Base-by-base conservation (phyloP, 768 basidiomycete species). In the Phlegmacium glaucopus region DNA sequence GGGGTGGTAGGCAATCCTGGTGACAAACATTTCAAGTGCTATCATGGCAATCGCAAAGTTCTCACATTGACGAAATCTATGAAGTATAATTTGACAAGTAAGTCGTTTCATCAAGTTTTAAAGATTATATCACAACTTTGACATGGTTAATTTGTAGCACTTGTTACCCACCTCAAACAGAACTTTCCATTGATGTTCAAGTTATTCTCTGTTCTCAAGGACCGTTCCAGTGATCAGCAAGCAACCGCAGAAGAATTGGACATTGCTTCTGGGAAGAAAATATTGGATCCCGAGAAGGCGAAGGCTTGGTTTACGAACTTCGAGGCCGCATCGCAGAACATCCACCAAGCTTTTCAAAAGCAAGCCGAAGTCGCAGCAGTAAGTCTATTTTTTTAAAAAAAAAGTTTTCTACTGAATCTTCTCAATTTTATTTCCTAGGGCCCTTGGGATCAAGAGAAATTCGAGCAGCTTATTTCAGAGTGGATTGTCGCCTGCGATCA, bases 21-120 rank as follows among this genome's bases (percentile, higher is more conserved):
- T 9, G 55, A 59, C 48, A 57, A 51, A 22, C 58, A 61, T 44
- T 61, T 52, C 45, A 36, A 48, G 12, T 59, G 59, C 27, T 53
- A 35, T 41, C 57, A 59, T 41, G 51, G 55, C 4, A 42, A 45
- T 10, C 13, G 32, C 3, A 57, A 55, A 38, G 41, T 58, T 13
- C n/a, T 58, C 4, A 59, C 49, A 7, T 36, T 59, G 2, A 55
- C 51, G 4, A 40, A 37, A 34, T 41, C 32, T 0, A 51, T 51
- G 52, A 50, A 51, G 13, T 48, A 47, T 16, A 49, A 39, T 17
- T 27, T 56, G 6, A 50, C 46, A 27, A 26, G 52, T 53, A 28
- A n/a, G 44, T 43, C 9, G 32, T 43, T 28, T 50, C 22, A 13
- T 45, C 30, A 15, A 15, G 28, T 18, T 38, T 9, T 25, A 5